These are phyloP conservation scores for Leptographium flavum DNA, from an alignment of 2,329 filamentous ascomycete species.

Conservation along the genomic window DNA sequence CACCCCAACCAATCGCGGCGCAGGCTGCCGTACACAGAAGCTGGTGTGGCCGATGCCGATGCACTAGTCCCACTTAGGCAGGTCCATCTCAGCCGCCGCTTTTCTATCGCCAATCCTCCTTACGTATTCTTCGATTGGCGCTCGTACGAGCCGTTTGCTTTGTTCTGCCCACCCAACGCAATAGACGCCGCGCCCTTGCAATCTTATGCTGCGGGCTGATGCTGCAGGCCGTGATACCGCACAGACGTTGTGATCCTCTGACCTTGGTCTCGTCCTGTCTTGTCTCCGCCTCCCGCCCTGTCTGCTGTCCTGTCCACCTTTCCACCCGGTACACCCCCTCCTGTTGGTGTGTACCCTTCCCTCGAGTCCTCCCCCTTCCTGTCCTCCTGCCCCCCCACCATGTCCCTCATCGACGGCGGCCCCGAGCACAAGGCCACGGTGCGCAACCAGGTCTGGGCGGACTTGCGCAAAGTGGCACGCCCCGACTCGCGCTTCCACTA, in stretches of 20 bases:
- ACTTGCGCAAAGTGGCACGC: constrained; percentile 1
- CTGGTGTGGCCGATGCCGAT: too few species aligned
- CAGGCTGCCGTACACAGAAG: too few species aligned
- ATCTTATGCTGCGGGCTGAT: too few species aligned
- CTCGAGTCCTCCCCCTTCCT: too few species aligned
- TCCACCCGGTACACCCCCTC: background rate
- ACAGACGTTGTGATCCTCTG: too few species aligned
- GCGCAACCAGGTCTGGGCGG: background rate
- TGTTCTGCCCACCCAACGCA: background rate
- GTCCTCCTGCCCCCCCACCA: background rate
- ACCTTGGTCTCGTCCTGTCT: too few species aligned
- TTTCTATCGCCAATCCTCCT: background rate
- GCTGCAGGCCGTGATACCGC: too few species aligned
- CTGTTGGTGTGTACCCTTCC: background rate
- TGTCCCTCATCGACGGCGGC: background rate
- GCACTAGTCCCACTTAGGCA: background rate
- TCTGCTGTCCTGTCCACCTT: too few species aligned
- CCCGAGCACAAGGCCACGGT: background rate
- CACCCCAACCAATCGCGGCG: too few species aligned
- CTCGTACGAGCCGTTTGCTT: background rate
- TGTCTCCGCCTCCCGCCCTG: too few species aligned
- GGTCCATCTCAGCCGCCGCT: background rate
- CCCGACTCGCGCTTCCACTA: constrained; percentile 5
- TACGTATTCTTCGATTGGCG: too few species aligned
- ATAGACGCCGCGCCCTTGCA: background rate